These are phyloP conservation scores for Lepiota venenata DNA, from an alignment of 768 basidiomycete species.

Conservation along the genomic window DNA sequence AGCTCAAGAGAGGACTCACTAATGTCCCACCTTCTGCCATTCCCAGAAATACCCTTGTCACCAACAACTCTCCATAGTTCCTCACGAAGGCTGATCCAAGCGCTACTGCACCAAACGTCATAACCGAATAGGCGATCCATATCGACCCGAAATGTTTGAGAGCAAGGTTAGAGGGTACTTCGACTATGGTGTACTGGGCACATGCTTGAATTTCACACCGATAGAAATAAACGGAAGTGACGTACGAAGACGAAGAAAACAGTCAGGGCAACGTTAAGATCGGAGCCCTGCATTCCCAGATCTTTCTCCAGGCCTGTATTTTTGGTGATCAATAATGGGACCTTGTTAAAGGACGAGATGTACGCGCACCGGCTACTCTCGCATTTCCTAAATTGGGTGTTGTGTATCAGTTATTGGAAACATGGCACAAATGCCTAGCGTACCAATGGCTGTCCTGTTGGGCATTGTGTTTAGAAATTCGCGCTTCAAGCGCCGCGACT, in stretches of 20 bases:
- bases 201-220: not conserved
- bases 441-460: conserved; percentile 16
- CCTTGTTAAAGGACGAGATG: conserved; percentile 5
- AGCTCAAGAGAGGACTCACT: conserved; percentile 21
- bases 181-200: conserved; percentile 31
- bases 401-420: not conserved
- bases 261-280: conserved; percentile 39
- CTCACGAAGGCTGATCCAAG: conserved; percentile 38
- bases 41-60: conserved; percentile 36
- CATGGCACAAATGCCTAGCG: not conserved
- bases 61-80: conserved; percentile 29
- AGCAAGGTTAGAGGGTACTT: conserved; percentile 39
- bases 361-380: conserved; percentile 19
- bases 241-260: conserved; percentile 37
- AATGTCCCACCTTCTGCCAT: conserved; percentile 40
- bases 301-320: conserved; percentile 33
- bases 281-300: conserved; percentile 35
- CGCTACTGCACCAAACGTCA: conserved; percentile 34
- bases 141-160: conserved; percentile 38
- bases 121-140: conserved; percentile 35
- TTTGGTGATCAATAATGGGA: not conserved
- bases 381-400: conserved; percentile 16
- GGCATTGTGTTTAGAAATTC: not conserved
- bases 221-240: not conserved
- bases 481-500: not conserved